These are phyloP conservation scores for Xylariaceae sp. DNA, from an alignment of 2,329 filamentous ascomycete species.

Conservation along the genomic window DNA sequence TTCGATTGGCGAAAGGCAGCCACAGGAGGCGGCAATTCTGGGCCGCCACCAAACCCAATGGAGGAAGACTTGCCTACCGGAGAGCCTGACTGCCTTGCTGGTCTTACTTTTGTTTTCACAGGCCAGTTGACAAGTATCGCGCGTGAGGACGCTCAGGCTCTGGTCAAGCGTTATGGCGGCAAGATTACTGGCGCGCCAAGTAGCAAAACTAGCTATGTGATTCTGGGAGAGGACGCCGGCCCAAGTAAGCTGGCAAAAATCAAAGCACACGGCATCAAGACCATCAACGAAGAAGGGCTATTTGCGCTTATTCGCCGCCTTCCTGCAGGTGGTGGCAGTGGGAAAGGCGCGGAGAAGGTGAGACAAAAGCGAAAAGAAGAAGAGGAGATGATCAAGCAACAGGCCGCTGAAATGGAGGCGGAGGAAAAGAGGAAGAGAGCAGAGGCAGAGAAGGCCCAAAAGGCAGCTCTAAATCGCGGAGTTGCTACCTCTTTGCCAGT, in stretches of 20 bases:
- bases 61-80: slow-evolving; percentile 72
- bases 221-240: slow-evolving; percentile 84
- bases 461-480: slow-evolving; percentile 42
- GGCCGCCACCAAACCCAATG: slow-evolving; percentile 58
- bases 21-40: slow-evolving; percentile 53
- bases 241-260: slow-evolving; percentile 92
- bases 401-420: slow-evolving; percentile 78
- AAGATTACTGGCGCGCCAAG: slow-evolving; percentile 83
- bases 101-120: slow-evolving; percentile 91
- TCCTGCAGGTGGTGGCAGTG: slow-evolving; percentile 79
- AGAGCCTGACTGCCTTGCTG: slow-evolving; percentile 81
- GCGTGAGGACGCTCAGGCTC: slow-evolving; percentile 74
- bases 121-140: slow-evolving; percentile 75
- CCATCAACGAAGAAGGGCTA: slow-evolving; percentile 88
- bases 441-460: slow-evolving; percentile 50
- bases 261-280: slow-evolving; percentile 70
- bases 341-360: slow-evolving; percentile 79
- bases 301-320: slow-evolving; percentile 77
- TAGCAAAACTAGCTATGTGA: slow-evolving; percentile 88
- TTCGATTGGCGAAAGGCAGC: slow-evolving; percentile 69
- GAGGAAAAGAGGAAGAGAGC: slow-evolving; percentile 61
- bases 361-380: slow-evolving; percentile 81
- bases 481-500: slow-evolving; percentile 34
- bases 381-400: slow-evolving; percentile 71
- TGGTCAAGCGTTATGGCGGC: slow-evolving; percentile 91